Conservation (phyloP, 1,139 yeast genomes). For the Candida mesenterica region DNA sequence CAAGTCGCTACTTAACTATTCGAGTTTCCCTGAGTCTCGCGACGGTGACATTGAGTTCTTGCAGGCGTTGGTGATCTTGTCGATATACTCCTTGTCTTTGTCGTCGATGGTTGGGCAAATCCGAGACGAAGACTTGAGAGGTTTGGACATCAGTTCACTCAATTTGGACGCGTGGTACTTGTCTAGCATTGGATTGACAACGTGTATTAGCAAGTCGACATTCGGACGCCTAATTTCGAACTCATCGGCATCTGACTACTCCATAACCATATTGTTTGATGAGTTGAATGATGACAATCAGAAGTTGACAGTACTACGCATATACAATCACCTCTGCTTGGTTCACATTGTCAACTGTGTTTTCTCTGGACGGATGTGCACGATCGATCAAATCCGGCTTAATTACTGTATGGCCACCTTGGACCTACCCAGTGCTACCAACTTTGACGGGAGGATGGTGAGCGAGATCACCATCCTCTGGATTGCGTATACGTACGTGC, state of each 20-base stretch:
- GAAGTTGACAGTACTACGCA: constrained; percentile 51
- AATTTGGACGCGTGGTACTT: constrained; percentile 62
- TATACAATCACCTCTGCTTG: constrained; percentile 72
- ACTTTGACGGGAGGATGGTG: constrained; percentile 81
- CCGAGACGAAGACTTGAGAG: constrained; percentile 7
- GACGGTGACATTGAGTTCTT: constrained; percentile 51
- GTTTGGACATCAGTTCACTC: constrained; percentile 18
- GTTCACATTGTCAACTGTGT: constrained; percentile 70
- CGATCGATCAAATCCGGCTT: constrained; percentile 64
- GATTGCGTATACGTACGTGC: constrained; percentile 61
- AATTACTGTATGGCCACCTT: constrained; percentile 62
- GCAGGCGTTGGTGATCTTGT: constrained; percentile 61
- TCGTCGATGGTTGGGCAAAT: constrained; percentile 41
- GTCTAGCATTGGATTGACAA: constrained; percentile 57
- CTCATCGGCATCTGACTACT: constrained; percentile 13
- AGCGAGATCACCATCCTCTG: constrained; percentile 70
- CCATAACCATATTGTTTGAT: constrained; percentile 30
- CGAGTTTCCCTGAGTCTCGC: constrained; percentile 19
- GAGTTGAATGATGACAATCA: constrained; percentile 46
- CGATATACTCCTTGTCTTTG: constrained; percentile 60
- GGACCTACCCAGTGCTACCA: constrained; percentile 64
- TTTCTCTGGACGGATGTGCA: constrained; percentile 70
- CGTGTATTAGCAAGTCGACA: constrained; percentile 49
- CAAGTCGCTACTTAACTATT: constrained; percentile 32
- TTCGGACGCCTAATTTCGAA: constrained; percentile 27